Evolutionary conservation across 2,329 filamentous ascomycete genomes (phyloP), one percentile per base, ranked within the genome.

Genomic region (Calycina marina): DNA sequence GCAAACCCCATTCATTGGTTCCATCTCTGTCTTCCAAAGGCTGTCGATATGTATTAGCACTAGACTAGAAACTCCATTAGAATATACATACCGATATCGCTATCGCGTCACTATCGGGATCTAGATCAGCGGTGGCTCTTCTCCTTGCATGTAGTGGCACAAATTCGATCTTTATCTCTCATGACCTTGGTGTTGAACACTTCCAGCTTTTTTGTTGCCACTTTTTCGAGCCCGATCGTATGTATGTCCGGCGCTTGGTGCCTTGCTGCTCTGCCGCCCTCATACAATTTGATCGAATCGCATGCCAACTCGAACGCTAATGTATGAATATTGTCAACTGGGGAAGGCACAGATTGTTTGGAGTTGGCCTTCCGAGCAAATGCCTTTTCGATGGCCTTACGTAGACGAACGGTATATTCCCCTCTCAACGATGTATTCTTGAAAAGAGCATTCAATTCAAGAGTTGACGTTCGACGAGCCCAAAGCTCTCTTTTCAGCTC

Each of bases 401-500:
- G 16, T 34, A 29, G 12, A 29, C 25, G 13, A 13, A 34, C 16
- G 29, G 25, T 34, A 29, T 34, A 34, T 29, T 34, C 32, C 14
- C 14, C 32, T 34, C 14, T 34, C 15, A 34, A 34, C 15, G 15
- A 34, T 29, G 13, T 34, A 29, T 25, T 29, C 32, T 29, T 34
- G 25, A 34, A 34, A 12, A 34, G 25, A 34, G 32, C 25, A 34
- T 34, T 25, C 18, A 34, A 28, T 34, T 25, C 25, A 29, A 34
- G 29, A 28, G 32, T 34, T 15, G 25, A 34, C 16, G 13, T 34
- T 34, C 25, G 26, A n/a, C 25, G 14, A 18, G 25, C 25, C 25
- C 3, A 34, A 34, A 34, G 25, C 25, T 34, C 32, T 29, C 32
- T 28, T 34, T 34, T 34, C 15, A 34, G 32, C 32, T 34, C 25